Percentiles rank a stretch among this genome's conserved stretches.
These are phyloP conservation scores for Tylopilus rubrobrunneus DNA, from an alignment of 768 basidiomycete genomes.

Conservation along the genomic window DNA sequence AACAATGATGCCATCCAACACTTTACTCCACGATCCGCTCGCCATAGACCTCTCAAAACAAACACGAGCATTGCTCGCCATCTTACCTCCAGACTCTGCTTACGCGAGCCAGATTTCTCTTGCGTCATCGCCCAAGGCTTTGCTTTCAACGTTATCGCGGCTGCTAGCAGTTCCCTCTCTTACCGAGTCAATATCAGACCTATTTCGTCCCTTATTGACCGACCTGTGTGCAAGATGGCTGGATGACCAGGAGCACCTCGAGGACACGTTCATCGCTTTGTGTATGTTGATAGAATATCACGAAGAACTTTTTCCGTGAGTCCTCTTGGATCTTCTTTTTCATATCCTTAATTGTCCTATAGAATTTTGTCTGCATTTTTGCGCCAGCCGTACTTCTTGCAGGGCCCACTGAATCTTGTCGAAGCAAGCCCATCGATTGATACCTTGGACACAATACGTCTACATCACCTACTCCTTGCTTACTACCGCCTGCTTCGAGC, in stretches of 20 bases:
- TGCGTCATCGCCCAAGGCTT: slow-evolving; percentile 35
- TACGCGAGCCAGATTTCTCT: slow-evolving; percentile 37
- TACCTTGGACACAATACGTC: slow-evolving; percentile 38
- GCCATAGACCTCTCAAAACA: slow-evolving; percentile 56
- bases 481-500: slow-evolving; percentile 78
- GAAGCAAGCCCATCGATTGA: slow-evolving; percentile 26
- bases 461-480: slow-evolving; percentile 70
- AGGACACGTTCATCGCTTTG: slow-evolving; percentile 56
- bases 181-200: slow-evolving; percentile 56
- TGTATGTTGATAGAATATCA: slow-evolving; percentile 63
- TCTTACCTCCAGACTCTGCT: slow-evolving; percentile 41
- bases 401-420: slow-evolving; percentile 55
- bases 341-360: not conserved
- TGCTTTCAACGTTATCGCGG: slow-evolving; percentile 55
- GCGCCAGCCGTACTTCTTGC: slow-evolving; percentile 36
- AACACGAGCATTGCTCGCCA: slow-evolving; percentile 42
- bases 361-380: slow-evolving; percentile 60
- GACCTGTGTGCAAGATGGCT: slow-evolving; percentile 86
- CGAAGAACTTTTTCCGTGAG: slow-evolving; percentile 71
- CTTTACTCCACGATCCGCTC: slow-evolving; percentile 49
- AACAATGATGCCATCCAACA: slow-evolving; percentile 8
- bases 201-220: slow-evolving; percentile 73
- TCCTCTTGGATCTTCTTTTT: slow-evolving; percentile 11
- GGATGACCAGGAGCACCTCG: slow-evolving; percentile 43
- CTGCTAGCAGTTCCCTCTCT: slow-evolving; percentile 59